A percentile compares a stretch with the other conserved stretches of the same genome.
phyloP scores from a whole-genome alignment of 306 rosid genomes.

The Comarum palustre region DNA sequence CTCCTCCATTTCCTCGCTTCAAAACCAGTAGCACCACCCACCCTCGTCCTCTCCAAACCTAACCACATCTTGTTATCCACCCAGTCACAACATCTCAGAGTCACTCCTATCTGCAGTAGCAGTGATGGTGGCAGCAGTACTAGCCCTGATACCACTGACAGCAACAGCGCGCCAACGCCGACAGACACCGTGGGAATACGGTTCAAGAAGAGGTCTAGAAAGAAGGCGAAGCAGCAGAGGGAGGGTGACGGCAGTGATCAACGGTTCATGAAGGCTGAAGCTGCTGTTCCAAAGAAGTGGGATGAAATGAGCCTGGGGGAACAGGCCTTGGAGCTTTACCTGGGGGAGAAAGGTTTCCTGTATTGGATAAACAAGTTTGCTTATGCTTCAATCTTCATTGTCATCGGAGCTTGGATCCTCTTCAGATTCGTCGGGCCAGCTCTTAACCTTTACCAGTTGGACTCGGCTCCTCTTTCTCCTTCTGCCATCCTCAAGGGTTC shows the following conservation, averaged over 20 bases:
- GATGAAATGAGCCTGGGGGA: slow-evolving; percentile 75
- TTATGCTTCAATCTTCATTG: slow-evolving; percentile 82
- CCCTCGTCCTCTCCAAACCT: slow-evolving; percentile 32
- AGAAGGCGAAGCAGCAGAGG: slow-evolving; percentile 38
- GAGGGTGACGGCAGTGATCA: slow-evolving; percentile 27
- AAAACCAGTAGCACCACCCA: slow-evolving; percentile 40
- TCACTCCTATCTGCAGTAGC: slow-evolving; percentile 35
- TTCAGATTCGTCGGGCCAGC: slow-evolving; percentile 94
- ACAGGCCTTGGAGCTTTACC: slow-evolving; percentile 66
- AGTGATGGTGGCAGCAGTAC: slow-evolving; percentile 18
- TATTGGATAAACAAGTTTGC: slow-evolving; percentile 92
- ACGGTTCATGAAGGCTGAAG: slow-evolving; percentile 34
- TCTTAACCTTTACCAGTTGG: slow-evolving; percentile 81
- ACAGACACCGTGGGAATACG: slow-evolving; percentile 45
- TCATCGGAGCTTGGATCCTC: slow-evolving; percentile 78
- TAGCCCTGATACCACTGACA: slow-evolving; percentile 2
- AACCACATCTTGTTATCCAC: slow-evolving; percentile 25
- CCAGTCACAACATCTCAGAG: slow-evolving; percentile 17
- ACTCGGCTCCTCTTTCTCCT: slow-evolving; percentile 68
- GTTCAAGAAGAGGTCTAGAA: slow-evolving; percentile 57
- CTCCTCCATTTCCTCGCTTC: slow-evolving; percentile 40
- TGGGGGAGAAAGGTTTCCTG: slow-evolving; percentile 84
- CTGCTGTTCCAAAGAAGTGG: slow-evolving; percentile 62
- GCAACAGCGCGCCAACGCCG: slow-evolving; percentile 24
- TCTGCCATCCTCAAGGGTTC: slow-evolving; percentile 58